These are phyloP conservation scores for Peronospora belbahrii DNA, from an alignment of 352 stramenopile genomes.

Conservation along the genomic window DNA sequence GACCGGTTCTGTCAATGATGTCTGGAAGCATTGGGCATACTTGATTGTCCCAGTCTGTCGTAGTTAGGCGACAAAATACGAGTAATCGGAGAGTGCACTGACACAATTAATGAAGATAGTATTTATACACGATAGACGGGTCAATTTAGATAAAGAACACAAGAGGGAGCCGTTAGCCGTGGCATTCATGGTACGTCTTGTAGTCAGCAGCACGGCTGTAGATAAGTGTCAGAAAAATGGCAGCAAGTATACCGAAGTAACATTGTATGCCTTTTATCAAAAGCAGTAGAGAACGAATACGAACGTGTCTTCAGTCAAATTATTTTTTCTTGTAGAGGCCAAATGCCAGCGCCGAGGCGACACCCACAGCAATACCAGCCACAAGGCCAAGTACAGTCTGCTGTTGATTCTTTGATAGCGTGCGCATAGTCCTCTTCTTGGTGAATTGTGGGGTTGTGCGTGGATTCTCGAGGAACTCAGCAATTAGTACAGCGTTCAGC, in stretches of 20 bases:
- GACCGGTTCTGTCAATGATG: too few relatives aligned
- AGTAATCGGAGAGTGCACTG: too few relatives aligned
- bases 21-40: too few relatives aligned
- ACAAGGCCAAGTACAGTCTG: constrained; percentile 25
- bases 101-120: too few relatives aligned
- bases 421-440: constrained; percentile 43
- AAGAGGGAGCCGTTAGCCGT: too few relatives aligned
- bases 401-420: constrained; percentile 29
- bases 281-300: not conserved
- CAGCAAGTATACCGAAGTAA: constrained; percentile 18
- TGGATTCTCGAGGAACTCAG: constrained; percentile 84
- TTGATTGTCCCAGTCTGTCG: too few relatives aligned
- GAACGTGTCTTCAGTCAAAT: constrained; percentile 14
- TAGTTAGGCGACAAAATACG: too few relatives aligned
- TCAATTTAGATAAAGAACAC: too few relatives aligned
- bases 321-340: constrained; percentile 49
- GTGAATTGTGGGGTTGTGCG: constrained; percentile 49
- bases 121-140: too few relatives aligned
- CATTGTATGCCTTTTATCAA: not conserved
- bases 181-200: constrained; percentile 37
- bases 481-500: constrained; percentile 96
- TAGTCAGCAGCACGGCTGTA: constrained; percentile 27
- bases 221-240: constrained; percentile 28
- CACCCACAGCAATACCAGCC: constrained; percentile 32
- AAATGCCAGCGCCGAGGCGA: constrained; percentile 27